Evolutionary conservation across 2,329 filamentous ascomycete species (phyloP), one percentile per base, ranked within the genome.

Genomic region (Verticillium zaregamsianum): DNA sequence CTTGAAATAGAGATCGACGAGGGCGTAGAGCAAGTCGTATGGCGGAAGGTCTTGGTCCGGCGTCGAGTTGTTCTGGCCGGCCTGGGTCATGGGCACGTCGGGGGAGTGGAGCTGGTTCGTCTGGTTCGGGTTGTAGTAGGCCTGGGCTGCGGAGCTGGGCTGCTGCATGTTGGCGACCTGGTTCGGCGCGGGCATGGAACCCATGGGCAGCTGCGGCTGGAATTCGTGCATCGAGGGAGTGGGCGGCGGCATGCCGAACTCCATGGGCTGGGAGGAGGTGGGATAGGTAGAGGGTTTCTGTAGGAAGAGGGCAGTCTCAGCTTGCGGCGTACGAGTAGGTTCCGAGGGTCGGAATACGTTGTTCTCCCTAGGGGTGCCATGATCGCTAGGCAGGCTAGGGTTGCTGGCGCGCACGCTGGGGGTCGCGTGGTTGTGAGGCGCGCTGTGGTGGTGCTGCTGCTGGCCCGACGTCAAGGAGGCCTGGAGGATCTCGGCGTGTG

Each of bases 1-100:
- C 65, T 91, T 90, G 69, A 93, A 93, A 71, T 91, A 93, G 0
- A 92, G 80, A 67, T 92, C 90, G 7, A 90, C 89, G 12, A 93
- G 75, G 2, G 87, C 83, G 68, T 92, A 92, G 0, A 92, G 76
- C 6, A 92, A 76, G 69, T 92, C 89, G 67, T 92, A 91, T 1
- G 90, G 90, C 1, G 90, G 90, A 32, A 93, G 82, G 62, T 90
- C 89, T 58, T 88, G 83, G 67, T 91, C 88, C 3, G 83, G 78
- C 23, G 72, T 80, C 63, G 74, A 76, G 65, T 79, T 80, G 55
- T 74, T 74, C 72, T 75, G 81, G 64, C 72, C 76, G 15, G 62
- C 74, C 56, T 82, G 77, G 11, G 81, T 75, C 32, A 88, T 80
- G 60, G 80, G 82, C 28, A 87, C 77, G 28, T 79, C 82, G 0